Evolutionary conservation across 2,329 filamentous ascomycete genomes (phyloP), one percentile per base, ranked within the genome.

Genomic region (Penicillium italicum): DNA sequence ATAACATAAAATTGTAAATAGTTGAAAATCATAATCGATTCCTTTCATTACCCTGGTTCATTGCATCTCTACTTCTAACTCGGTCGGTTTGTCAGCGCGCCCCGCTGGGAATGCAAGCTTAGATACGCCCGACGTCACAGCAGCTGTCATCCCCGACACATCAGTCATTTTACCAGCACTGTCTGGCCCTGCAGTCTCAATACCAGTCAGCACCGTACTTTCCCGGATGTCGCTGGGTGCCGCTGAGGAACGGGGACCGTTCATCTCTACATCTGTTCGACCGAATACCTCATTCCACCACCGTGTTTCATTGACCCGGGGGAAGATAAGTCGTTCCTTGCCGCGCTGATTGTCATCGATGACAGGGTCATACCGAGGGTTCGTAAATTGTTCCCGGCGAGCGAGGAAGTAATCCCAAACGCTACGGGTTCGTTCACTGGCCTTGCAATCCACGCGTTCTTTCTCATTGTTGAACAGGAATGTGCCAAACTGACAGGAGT

Each of bases 331-430:
- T 4, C 91, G 83, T 70, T 96, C 92, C 56, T 87, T 86, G 5
- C 90, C 91, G 53, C 89, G 85, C 55, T 87, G 80, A 42, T 89
- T 85, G 66, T 97, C 91, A 60, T 97, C 89, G 34, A 92, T 79
- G 6, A 78, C 75, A 0, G 84, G 80, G 52, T 95, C 87, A 69
- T 93, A 99, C 31, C 87, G 81, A 0, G 86, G 82, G 67, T 97
- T 97, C 36, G 85, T 78, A 66, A 97, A 99, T 66, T 96, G 89
- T 20, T 83, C 79, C 62, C 84, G 86, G 11, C 92, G 85, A 41
- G 88, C 85, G 8, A 97, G 77, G 73, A 99, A 97, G 71, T 97
- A 97, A 63, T 94, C 89, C 94, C 94, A 99, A 1, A 97, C 94
- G 22, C 90, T 96, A 4, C 88, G 82, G 4, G 91, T 96, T 51